A percentile compares a stretch with the other conserved stretches of the same genome.
phyloP scores from a whole-genome alignment of 805 yeast genomes.

The Komagataella phaffii region DNA sequence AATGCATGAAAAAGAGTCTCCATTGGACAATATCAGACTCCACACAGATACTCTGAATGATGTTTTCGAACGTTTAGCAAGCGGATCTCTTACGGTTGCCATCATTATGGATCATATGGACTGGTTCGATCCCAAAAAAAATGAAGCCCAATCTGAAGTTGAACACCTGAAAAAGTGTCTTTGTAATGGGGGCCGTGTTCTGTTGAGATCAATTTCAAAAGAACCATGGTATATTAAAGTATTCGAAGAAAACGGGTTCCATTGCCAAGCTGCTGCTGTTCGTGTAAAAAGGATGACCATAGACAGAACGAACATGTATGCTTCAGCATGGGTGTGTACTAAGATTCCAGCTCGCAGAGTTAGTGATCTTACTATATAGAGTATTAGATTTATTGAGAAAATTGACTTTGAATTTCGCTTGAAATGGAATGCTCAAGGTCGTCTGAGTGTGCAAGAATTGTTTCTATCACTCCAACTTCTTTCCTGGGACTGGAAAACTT shows the following conservation, averaged over 20 bases:
- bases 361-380: background rate
- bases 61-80: conserved; percentile 53
- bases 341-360: conserved; percentile 18
- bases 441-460: background rate
- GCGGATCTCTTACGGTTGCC: conserved; percentile 57
- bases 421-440: background rate
- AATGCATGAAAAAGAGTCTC: conserved; percentile 20
- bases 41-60: conserved; percentile 74
- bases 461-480: background rate
- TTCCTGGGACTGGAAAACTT: background rate
- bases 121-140: conserved; percentile 64
- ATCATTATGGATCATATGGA: conserved; percentile 89
- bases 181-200: conserved; percentile 55
- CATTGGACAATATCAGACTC: conserved; percentile 57
- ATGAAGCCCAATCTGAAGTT: conserved; percentile 55
- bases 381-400: background rate
- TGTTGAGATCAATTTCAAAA: conserved; percentile 62
- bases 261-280: conserved; percentile 55
- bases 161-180: conserved; percentile 49
- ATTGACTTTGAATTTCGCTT: background rate
- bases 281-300: conserved; percentile 52
- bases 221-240: conserved; percentile 67
- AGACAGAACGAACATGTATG: conserved; percentile 79
- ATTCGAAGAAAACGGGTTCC: conserved; percentile 57
- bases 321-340: conserved; percentile 78